Conservation (phyloP, 257 asterid genomes). For the Solanum clarkiae region DNA sequence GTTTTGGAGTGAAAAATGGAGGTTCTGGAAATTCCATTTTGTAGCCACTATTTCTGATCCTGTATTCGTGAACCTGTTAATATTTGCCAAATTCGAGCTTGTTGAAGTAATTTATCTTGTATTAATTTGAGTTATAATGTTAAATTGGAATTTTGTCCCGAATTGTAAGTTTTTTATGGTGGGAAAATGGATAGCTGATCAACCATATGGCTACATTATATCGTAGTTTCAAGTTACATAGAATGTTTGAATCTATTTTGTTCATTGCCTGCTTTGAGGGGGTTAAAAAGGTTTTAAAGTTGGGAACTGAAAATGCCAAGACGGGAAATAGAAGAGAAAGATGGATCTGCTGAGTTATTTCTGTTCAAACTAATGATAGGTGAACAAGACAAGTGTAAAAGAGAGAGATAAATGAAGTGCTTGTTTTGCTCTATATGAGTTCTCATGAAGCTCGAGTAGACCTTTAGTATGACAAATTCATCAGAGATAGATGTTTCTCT, state of each 20-base stretch:
- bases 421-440: neutral
- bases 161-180: neutral
- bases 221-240: too few species aligned
- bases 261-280: too few species aligned
- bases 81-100: neutral
- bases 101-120: neutral
- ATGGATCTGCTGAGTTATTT: too few species aligned
- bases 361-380: neutral
- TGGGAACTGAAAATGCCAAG: too few species aligned
- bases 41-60: neutral
- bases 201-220: neutral
- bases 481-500: neutral
- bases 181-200: neutral
- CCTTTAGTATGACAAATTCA: neutral
- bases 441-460: neutral
- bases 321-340: too few species aligned
- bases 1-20: neutral
- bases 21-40: neutral
- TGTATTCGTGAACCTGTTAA: neutral
- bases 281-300: too few species aligned
- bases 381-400: neutral
- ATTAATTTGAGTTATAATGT: neutral
- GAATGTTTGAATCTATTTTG: too few species aligned
- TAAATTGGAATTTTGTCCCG: neutral
- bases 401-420: neutral